Conservation (phyloP, 106 monocot species). For the Xerophyta viscosa region DNA sequence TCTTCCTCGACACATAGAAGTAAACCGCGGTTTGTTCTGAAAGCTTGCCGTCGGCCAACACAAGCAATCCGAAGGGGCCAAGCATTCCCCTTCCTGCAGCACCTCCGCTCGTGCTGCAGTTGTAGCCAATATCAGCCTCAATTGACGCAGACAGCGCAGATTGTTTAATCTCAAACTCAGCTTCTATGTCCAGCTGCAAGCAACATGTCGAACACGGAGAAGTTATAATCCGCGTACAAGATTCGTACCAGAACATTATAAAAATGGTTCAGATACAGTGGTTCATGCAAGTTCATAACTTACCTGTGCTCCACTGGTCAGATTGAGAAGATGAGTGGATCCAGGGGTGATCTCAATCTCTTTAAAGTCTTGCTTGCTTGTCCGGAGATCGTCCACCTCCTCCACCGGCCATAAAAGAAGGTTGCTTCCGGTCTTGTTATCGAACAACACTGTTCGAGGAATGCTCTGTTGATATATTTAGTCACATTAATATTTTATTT, state of each 20-base stretch:
- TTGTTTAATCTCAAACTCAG: conserved; percentile 35
- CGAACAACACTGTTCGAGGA: conserved; percentile 42
- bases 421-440: conserved; percentile 44
- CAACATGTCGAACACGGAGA: not conserved
- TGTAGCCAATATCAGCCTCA: conserved; percentile 44
- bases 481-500: too few relatives aligned
- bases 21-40: conserved; percentile 57
- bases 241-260: too few relatives aligned
- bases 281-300: too few relatives aligned
- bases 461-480: conserved; percentile 40
- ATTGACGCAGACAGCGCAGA: conserved; percentile 6
- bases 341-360: conserved; percentile 18
- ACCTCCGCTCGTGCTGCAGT: conserved; percentile 53
- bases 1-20: conserved; percentile 38
- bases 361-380: conserved; percentile 5
- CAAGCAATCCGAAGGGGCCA: conserved; percentile 66
- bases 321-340: conserved; percentile 19
- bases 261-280: too few relatives aligned
- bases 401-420: conserved; percentile 63
- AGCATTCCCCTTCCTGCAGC: conserved; percentile 30
- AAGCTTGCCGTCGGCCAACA: conserved; percentile 28
- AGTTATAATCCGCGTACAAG: not conserved
- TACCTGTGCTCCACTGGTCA: conserved; percentile 31
- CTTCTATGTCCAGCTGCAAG: conserved; percentile 49
- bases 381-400: conserved; percentile 42